phyloP scores from a whole-genome alignment of 116 monocot species.

The Papilionanthe hybrid region DNA sequence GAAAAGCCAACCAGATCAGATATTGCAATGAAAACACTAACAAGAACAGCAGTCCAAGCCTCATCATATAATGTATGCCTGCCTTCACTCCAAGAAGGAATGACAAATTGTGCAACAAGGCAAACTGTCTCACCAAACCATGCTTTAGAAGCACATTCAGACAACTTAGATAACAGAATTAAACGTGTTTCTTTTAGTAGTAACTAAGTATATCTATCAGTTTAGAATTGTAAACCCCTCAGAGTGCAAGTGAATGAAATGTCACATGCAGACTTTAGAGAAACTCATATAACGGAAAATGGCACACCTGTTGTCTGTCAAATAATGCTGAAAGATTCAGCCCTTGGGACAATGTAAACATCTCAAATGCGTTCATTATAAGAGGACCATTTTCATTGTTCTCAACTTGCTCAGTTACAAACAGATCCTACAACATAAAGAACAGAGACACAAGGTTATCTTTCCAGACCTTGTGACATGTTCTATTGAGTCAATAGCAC shows the following conservation, averaged over 20 bases:
- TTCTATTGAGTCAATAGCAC: background rate
- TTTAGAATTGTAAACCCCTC: background rate
- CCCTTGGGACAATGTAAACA: slow-evolving; percentile 89
- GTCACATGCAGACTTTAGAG: background rate
- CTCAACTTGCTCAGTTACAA: slow-evolving; percentile 64
- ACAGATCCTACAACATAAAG: slow-evolving; percentile 53
- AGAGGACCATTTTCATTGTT: slow-evolving; percentile 45
- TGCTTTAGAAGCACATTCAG: background rate
- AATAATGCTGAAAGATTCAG: slow-evolving; percentile 81
- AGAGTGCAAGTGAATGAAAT: background rate
- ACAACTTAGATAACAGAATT: background rate
- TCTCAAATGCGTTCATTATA: slow-evolving; percentile 85
- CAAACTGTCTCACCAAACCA: background rate
- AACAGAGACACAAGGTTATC: background rate
- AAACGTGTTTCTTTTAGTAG: background rate
- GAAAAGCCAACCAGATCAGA: no score
- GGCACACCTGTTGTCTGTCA: slow-evolving; percentile 59
- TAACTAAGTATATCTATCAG: background rate
- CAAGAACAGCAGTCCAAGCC: no score
- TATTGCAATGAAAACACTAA: no score
- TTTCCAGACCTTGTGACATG: background rate
- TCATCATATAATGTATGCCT: background rate
- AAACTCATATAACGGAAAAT: background rate
- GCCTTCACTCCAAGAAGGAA: background rate
- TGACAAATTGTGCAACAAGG: background rate